Conservation (phyloP, 1,139 yeast genomes). For the Trichomonascaceae sp. region DNA sequence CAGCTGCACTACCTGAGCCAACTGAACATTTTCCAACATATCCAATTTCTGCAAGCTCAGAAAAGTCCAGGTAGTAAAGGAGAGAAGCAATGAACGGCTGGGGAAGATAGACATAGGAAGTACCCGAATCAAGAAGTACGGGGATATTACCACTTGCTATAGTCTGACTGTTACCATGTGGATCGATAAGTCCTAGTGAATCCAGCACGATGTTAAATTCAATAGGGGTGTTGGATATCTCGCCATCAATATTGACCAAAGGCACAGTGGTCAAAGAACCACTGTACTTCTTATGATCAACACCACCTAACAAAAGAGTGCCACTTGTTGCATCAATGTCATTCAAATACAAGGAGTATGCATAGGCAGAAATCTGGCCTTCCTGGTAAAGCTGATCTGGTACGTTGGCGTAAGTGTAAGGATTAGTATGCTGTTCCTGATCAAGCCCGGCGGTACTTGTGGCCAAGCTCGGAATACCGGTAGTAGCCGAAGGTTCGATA, state of each 20-base stretch:
- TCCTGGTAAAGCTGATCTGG: conserved; percentile 37
- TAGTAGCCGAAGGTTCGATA: conserved; percentile 3
- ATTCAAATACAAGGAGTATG: conserved; percentile 52
- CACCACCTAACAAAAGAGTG: conserved; percentile 51
- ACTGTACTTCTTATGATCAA: conserved; percentile 48
- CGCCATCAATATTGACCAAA: conserved; percentile 14
- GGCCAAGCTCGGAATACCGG: conserved; percentile 2
- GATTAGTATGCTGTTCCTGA: background rate
- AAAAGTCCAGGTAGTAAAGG: conserved; percentile 24
- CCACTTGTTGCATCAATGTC: conserved; percentile 39
- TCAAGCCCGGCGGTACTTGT: conserved; percentile 1
- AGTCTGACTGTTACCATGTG: conserved; percentile 9
- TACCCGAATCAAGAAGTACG: conserved; percentile 35
- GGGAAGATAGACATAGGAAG: conserved; percentile 31
- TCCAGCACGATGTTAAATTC: conserved; percentile 17
- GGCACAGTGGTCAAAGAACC: conserved; percentile 38
- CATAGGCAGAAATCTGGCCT: conserved; percentile 42
- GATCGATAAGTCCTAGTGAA: conserved; percentile 9
- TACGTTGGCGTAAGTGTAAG: conserved; percentile 15
- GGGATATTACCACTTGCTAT: conserved; percentile 12
- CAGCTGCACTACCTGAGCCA: conserved; percentile 13
- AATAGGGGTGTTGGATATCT: conserved; percentile 14
- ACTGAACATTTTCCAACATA: conserved; percentile 13
- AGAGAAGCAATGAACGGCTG: conserved; percentile 18
- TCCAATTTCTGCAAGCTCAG: conserved; percentile 14